Conservation (phyloP, 2,329 filamentous ascomycete species). For the Aspergillus transmontanensis region DNA sequence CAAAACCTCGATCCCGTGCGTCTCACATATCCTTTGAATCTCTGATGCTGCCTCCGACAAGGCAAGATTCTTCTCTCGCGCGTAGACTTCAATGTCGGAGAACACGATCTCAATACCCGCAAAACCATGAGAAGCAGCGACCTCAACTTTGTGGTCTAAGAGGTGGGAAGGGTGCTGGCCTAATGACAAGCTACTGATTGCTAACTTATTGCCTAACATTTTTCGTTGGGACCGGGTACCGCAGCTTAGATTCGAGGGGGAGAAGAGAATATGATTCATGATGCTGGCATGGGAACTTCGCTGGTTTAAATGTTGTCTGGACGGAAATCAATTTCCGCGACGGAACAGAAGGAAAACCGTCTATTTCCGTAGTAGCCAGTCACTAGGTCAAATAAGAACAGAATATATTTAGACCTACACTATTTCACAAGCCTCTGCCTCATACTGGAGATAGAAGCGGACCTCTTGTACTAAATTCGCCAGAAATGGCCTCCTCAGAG, state of each 20-base stretch:
- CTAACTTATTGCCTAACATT: constrained; percentile 29
- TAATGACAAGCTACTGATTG: constrained; percentile 34
- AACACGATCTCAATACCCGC: constrained; percentile 37
- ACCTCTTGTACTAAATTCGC: too few species aligned
- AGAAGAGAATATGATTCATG: not conserved
- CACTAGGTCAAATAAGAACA: too few species aligned
- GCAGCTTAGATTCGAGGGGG: not conserved
- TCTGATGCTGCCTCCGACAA: constrained; percentile 22
- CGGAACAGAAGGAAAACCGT: not conserved
- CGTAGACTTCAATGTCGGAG: constrained; percentile 30
- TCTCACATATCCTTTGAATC: constrained; percentile 22
- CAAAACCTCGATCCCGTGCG: constrained; percentile 26
- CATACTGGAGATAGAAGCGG: too few species aligned
- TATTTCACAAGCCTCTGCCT: too few species aligned
- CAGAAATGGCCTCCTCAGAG: too few species aligned
- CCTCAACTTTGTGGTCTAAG: constrained; percentile 33
- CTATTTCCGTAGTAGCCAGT: too few species aligned
- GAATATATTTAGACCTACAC: too few species aligned
- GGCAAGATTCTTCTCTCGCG: constrained; percentile 17
- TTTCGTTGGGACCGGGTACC: not conserved
- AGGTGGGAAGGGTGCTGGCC: constrained; percentile 32
- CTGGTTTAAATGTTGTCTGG: not conserved
- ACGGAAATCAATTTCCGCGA: not conserved
- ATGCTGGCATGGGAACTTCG: not conserved
- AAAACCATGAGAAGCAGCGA: constrained; percentile 30